Evolutionary conservation across 352 stramenopile species (phyloP).

Genomic region (Globisporangium barbulae): DNA sequence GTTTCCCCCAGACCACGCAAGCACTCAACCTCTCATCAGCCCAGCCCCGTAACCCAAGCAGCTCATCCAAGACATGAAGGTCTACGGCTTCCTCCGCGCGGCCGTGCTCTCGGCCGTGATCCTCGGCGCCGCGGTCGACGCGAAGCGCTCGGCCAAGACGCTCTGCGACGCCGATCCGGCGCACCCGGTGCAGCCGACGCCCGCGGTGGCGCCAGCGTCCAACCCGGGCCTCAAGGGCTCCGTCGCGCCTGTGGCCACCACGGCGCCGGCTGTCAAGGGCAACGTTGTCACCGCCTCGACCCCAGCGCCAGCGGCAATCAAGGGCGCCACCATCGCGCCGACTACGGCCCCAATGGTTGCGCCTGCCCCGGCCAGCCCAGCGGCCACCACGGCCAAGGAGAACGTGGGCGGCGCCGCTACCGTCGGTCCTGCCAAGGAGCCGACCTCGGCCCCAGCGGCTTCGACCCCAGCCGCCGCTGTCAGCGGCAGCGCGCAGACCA

Average conservation of each 20-base stretch:
- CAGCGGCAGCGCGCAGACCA: slow-evolving; percentile 24
- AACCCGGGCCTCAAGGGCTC: slow-evolving; percentile 8
- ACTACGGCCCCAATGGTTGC: slow-evolving; percentile 3
- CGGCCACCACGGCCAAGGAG: slow-evolving; percentile 5
- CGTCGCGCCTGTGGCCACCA: background rate
- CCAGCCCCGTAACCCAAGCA: background rate
- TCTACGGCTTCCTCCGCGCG: slow-evolving; percentile 19
- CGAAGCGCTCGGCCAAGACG: slow-evolving; percentile 10
- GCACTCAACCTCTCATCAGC: background rate
- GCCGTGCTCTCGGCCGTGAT: slow-evolving; percentile 17
- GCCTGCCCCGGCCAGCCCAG: background rate
- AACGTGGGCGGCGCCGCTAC: slow-evolving; percentile 5
- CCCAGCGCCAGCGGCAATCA: background rate
- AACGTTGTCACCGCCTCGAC: background rate
- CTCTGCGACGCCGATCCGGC: slow-evolving; percentile 11
- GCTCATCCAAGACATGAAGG: slow-evolving; percentile 15
- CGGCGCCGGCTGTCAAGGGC: slow-evolving; percentile 1
- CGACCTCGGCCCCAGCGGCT: background rate
- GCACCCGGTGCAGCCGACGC: background rate
- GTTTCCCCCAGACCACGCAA: slow-evolving; percentile 12
- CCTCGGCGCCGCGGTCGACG: slow-evolving; percentile 9
- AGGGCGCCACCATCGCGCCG: background rate
- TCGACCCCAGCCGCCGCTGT: slow-evolving; percentile 6
- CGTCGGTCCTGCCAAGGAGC: slow-evolving; percentile 13
- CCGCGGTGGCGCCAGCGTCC: background rate